Conservation (phyloP, 306 rosid genomes). For the Gleditsia sinensis region DNA sequence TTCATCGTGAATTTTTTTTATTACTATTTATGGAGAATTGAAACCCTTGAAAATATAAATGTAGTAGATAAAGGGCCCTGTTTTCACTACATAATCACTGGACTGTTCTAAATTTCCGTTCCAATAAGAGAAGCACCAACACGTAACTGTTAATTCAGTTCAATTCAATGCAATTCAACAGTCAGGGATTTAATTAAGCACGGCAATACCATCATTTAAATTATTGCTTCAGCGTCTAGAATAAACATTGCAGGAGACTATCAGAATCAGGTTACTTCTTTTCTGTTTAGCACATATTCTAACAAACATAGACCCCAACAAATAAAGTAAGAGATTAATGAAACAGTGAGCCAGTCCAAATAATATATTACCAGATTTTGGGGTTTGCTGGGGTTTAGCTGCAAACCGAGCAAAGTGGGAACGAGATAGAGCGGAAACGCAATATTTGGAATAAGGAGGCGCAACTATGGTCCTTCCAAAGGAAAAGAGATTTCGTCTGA, state of each 20-base stretch:
- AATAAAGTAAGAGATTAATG: background rate
- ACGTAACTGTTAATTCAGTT: background rate
- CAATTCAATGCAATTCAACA: background rate
- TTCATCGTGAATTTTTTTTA: background rate
- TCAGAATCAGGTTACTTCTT: background rate
- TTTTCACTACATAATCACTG: background rate
- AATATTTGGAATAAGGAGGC: slow-evolving; percentile 5
- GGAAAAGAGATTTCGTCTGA: background rate
- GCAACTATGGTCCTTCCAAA: background rate
- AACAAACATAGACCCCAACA: background rate
- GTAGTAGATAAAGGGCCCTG: background rate
- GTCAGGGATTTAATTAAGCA: background rate
- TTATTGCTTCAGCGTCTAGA: background rate
- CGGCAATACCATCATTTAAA: background rate
- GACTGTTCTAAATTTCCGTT: background rate
- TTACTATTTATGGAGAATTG: background rate
- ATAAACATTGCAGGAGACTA: background rate
- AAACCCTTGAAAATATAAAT: slow-evolving; percentile 6
- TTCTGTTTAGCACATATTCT: background rate
- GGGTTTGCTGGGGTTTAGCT: slow-evolving; percentile 24
- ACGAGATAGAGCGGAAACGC: slow-evolving; percentile 30
- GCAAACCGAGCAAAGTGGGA: slow-evolving; percentile 18
- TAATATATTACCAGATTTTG: background rate
- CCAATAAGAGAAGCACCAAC: background rate
- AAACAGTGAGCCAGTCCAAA: background rate